Conservation (phyloP, 2,329 filamentous ascomycete genomes). For the Hymenoscyphus albidus region DNA sequence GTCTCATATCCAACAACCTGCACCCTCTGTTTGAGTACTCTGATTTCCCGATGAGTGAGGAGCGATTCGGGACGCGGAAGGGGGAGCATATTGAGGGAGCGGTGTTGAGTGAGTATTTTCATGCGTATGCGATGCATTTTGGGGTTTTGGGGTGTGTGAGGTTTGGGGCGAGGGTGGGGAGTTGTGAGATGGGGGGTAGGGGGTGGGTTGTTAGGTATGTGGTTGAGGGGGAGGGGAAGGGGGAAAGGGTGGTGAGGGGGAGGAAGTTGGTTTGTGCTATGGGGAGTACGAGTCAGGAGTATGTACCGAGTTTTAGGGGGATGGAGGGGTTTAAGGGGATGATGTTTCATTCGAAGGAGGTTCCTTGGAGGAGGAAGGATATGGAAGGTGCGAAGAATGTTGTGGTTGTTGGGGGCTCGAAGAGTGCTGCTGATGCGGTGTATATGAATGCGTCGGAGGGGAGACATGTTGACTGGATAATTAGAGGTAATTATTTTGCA, state of each 20-base stretch:
- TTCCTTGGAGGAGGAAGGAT: conserved; percentile 40
- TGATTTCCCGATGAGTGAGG: conserved; percentile 63
- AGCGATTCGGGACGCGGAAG: conserved; percentile 44
- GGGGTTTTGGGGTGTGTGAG: conserved; percentile 46
- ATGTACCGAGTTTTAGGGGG: conserved; percentile 46
- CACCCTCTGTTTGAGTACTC: conserved; percentile 68
- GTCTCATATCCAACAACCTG: conserved; percentile 69
- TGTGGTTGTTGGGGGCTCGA: conserved; percentile 59
- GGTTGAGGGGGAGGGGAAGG: neutral
- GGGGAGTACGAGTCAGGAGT: conserved; percentile 49
- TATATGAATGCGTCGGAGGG: conserved; percentile 57
- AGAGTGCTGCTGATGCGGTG: conserved; percentile 62
- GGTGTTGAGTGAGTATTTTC: conserved; percentile 54
- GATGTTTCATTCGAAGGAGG: conserved; percentile 49
- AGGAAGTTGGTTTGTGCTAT: conserved; percentile 51
- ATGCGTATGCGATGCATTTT: conserved; percentile 51
- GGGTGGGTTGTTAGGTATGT: neutral
- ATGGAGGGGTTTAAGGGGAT: conserved; percentile 43
- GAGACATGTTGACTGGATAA: conserved; percentile 53
- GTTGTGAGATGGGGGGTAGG: conserved; percentile 35
- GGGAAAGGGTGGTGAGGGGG: neutral
- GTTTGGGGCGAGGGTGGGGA: conserved; percentile 33
- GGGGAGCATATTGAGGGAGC: conserved; percentile 57
- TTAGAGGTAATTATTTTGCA: conserved; percentile 41
- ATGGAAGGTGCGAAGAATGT: conserved; percentile 42